Evolutionary conservation across 73 alveolate genomes (phyloP).

Genomic region (Halteria grandinella): DNA sequence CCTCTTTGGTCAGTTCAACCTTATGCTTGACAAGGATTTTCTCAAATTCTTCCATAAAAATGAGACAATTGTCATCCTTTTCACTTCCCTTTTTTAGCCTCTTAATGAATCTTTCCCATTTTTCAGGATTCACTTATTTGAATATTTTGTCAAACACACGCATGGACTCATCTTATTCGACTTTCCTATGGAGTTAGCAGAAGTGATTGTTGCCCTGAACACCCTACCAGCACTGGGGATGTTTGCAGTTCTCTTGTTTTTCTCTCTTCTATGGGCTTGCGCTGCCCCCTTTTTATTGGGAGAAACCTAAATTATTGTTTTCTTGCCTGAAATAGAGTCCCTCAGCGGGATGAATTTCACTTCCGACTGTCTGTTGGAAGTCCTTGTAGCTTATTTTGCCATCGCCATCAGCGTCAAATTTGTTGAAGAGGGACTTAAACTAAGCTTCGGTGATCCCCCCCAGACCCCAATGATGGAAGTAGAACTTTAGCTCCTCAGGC

Average conservation of each 20-base stretch:
- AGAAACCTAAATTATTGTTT: too few species aligned
- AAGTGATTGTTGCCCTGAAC: background rate
- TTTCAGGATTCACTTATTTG: background rate
- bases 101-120: conserved; percentile 41
- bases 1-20: background rate
- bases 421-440: conserved; percentile 39
- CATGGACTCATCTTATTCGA: conserved; percentile 24
- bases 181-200: conserved; percentile 36
- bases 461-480: conserved; percentile 67
- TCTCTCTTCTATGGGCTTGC: too few species aligned
- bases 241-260: conserved; percentile 21
- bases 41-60: conserved; percentile 8
- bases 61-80: conserved; percentile 11
- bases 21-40: background rate
- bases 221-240: conserved; percentile 41
- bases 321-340: conserved; percentile 67
- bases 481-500: conserved; percentile 49
- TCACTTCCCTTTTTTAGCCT: conserved; percentile 2
- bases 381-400: conserved; percentile 64
- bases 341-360: conserved; percentile 65
- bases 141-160: conserved; percentile 3
- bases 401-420: conserved; percentile 63
- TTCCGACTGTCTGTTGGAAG: conserved; percentile 62
- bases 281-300: too few species aligned
- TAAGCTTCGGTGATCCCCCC: conserved; percentile 33